phyloP scores from a whole-genome alignment of 805 yeast species.

The Starmerella vaccinii region DNA sequence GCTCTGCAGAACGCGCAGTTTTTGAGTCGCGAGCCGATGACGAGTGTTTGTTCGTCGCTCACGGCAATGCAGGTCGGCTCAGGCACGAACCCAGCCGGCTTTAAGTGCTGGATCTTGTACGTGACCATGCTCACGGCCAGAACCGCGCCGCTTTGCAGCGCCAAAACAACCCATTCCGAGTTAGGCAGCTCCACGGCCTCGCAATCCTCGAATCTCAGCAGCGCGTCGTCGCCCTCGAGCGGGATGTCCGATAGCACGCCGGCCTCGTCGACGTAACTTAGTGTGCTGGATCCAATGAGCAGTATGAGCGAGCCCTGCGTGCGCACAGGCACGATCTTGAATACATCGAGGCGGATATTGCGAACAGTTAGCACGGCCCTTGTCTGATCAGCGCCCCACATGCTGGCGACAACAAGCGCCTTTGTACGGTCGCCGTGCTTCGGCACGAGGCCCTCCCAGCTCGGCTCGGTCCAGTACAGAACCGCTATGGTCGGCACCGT shows the following conservation, averaged over 20 bases:
- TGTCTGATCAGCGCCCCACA: neutral
- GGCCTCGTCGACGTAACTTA: constrained; percentile 1
- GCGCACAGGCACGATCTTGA: constrained; percentile 43
- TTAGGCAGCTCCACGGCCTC: constrained; percentile 2
- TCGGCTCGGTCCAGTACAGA: constrained; percentile 44
- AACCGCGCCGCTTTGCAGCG: neutral
- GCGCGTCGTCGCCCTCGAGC: neutral
- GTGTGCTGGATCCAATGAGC: constrained; percentile 3
- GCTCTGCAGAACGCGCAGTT: neutral
- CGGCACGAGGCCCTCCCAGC: constrained; percentile 73
- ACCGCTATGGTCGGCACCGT: constrained; percentile 75
- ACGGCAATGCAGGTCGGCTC: constrained; percentile 3
- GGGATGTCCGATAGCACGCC: neutral
- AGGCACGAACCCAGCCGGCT: neutral
- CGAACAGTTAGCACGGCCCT: constrained; percentile 29
- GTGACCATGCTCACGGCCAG: neutral
- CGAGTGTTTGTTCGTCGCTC: neutral
- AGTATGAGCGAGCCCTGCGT: neutral
- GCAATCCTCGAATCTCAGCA: constrained; percentile 2
- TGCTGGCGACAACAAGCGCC: neutral
- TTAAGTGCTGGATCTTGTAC: neutral
- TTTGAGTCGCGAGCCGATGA: constrained; percentile 1
- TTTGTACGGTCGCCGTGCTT: constrained; percentile 26
- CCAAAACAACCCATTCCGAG: constrained; percentile 1
- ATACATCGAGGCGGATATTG: constrained; percentile 65